These are phyloP conservation scores for Pilobolus umbonatus DNA, from an alignment of 192 early-diverging fungal genomes.

Conservation along the genomic window DNA sequence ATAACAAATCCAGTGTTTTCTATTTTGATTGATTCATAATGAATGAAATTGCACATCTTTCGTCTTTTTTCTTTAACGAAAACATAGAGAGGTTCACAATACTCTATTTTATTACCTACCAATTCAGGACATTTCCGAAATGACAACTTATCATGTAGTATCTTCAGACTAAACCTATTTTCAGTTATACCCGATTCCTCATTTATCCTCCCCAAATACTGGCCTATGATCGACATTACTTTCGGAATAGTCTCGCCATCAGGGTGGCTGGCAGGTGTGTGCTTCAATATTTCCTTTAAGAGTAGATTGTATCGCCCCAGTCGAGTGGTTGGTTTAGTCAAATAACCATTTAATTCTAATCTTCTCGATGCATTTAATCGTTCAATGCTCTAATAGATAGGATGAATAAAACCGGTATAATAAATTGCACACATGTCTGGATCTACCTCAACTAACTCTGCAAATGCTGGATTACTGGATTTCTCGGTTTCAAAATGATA, in stretches of 20 bases:
- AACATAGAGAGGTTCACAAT: no score
- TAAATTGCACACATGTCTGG: not conserved
- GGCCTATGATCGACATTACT: conserved; percentile 66
- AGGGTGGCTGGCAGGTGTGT: conserved; percentile 76
- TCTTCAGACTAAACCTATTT: conserved; percentile 76
- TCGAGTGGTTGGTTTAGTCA: conserved; percentile 84
- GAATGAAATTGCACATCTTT: not conserved
- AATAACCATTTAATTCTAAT: conserved; percentile 79
- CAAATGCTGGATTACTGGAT: conserved; percentile 57
- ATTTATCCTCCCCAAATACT: conserved; percentile 77
- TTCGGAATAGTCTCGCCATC: conserved; percentile 71
- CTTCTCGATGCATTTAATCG: conserved; percentile 74
- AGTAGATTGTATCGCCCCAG: conserved; percentile 84
- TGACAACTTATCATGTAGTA: conserved; percentile 60
- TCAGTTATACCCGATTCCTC: conserved; percentile 83
- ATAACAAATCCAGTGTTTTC: conserved; percentile 69
- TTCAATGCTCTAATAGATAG: conserved; percentile 41
- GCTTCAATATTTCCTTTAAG: conserved; percentile 74
- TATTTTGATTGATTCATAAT: not conserved
- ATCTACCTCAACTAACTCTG: conserved; percentile 69
- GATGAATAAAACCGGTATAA: no score
- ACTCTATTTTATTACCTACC: not conserved
- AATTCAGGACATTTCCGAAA: conserved; percentile 37
- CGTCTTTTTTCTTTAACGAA: no score
- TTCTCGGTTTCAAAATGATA: conserved; percentile 80